Percentiles rank a stretch among this genome's conserved stretches.
Conservation (phyloP, 2,329 filamentous ascomycete species). For the Alternaria sp. region DNA sequence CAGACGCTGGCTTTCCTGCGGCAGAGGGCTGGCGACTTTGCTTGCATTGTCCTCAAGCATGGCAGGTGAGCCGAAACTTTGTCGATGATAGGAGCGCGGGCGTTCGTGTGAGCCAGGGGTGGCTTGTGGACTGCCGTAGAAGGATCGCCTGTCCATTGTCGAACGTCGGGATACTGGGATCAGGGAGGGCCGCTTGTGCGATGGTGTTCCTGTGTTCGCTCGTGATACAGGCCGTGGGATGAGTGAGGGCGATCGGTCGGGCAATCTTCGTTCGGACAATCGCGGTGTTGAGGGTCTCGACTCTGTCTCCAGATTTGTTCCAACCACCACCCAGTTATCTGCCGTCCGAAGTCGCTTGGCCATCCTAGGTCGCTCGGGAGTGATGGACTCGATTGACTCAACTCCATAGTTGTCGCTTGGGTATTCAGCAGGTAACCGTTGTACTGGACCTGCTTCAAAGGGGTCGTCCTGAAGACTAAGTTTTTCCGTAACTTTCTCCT, state of each 20-base stretch:
- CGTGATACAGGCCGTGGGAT: conserved; percentile 44
- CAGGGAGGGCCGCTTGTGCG: conserved; percentile 47
- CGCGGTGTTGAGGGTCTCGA: conserved; percentile 57
- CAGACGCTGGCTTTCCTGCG: conserved; percentile 73
- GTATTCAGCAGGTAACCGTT: conserved; percentile 59
- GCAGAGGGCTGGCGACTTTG: conserved; percentile 47
- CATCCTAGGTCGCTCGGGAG: conserved; percentile 51
- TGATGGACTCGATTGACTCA: conserved; percentile 54
- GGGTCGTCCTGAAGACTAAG: conserved; percentile 32
- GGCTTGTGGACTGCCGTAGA: conserved; percentile 23
- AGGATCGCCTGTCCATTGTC: conserved; percentile 29
- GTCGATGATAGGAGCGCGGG: conserved; percentile 36
- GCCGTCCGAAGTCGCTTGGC: conserved; percentile 58
- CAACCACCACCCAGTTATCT: conserved; percentile 58
- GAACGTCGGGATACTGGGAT: conserved; percentile 54
- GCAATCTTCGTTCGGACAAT: conserved; percentile 40
- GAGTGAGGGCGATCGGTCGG: conserved; percentile 39
- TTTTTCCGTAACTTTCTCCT: conserved; percentile 34
- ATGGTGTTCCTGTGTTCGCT: conserved; percentile 22
- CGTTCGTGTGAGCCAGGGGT: conserved; percentile 16
- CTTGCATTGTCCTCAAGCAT: conserved; percentile 26
- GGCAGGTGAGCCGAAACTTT: conserved; percentile 42
- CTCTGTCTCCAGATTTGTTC: conserved; percentile 58
- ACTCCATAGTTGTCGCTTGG: conserved; percentile 57
- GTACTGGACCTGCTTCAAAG: conserved; percentile 25